Conservation (phyloP, 495 filamentous ascomycete species). For the Penicillium pancosmium region DNA sequence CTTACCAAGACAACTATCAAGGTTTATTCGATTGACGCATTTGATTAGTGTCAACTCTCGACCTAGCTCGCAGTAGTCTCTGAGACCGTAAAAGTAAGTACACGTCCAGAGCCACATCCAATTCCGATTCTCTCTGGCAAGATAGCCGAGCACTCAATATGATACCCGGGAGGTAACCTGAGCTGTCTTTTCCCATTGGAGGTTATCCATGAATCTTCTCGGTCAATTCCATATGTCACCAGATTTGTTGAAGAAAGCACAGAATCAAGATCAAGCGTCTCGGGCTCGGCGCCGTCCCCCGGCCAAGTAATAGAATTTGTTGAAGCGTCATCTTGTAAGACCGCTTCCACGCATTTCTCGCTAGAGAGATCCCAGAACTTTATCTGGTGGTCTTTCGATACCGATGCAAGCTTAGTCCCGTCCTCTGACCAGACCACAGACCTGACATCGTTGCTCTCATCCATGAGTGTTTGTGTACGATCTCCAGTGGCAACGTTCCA, state of each 20-base stretch:
- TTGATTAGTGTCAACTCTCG: not conserved
- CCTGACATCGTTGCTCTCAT: not conserved
- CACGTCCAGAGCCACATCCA: not conserved
- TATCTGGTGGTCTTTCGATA: not conserved
- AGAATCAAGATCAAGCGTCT: not conserved
- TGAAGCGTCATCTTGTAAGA: not conserved
- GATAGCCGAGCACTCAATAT: not conserved
- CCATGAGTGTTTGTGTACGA: not conserved
- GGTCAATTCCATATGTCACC: not conserved
- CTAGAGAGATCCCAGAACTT: conserved; percentile 8
- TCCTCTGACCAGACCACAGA: conserved; percentile 7
- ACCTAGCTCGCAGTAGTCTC: not conserved
- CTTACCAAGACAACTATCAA: too few species aligned
- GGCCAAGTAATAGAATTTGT: not conserved
- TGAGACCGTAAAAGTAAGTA: not conserved
- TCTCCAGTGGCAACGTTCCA: not conserved
- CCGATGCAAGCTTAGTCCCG: conserved; percentile 2
- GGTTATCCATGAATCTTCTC: not conserved
- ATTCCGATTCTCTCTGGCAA: not conserved
- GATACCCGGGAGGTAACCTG: not conserved
- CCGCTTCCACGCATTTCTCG: not conserved
- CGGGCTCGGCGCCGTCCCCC: not conserved
- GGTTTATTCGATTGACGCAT: not conserved
- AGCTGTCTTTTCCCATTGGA: not conserved
- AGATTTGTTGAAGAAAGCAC: not conserved